Base-by-base conservation (phyloP, 2,329 filamentous ascomycete species). In the Cryphonectria japonica region DNA sequence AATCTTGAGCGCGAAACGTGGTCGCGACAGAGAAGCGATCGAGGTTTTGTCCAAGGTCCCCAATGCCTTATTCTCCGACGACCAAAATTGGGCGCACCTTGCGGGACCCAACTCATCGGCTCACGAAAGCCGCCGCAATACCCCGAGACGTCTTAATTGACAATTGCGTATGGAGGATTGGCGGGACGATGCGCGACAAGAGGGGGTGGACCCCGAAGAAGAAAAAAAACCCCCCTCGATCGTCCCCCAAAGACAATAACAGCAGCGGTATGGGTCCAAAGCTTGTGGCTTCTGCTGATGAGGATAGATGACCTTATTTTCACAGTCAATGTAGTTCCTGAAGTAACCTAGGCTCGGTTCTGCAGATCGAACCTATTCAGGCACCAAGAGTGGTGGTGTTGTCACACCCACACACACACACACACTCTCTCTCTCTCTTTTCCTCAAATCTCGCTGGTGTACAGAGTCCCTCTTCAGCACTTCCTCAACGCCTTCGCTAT, bases 241-340 rank as follows among this genome's bases (percentile, higher is more conserved):
- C 19, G 39, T 50, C n/a, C 9, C 8, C 59, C 6, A 11, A 13
- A 1, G 3, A n/a, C 32, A 39, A 37, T 16, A 19, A 37, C 59
- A 32, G 59, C 22, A 22, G 59, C 32, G 22, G 22, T 39, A 50
- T 26, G 34, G 32, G 16, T 11, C 22, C 59, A 61, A 34, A 22
- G 34, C 8, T 26, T 37, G 43, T 37, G 57, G 29, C 32, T 60
- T 19, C 32, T 65, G 67, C 32, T 60, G 16, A 16, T 46, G 16
- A 46, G 43, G 43, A 46, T 7, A 16, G 52, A 63, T 57, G 34
- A 43, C 54, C 60, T 69, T 52, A 59, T 43, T 57, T 26, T 61
- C 39, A 63, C 43, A 69, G 68, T 66, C 68, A 60, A 66, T 66
- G 68, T 50, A 66, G 61, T 57, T 66, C 68, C 68, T 61, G 32